Percentiles rank a stretch among this genome's conserved stretches.
phyloP scores from a whole-genome alignment of 83 land plant species.

The Picea engelmannii region DNA sequence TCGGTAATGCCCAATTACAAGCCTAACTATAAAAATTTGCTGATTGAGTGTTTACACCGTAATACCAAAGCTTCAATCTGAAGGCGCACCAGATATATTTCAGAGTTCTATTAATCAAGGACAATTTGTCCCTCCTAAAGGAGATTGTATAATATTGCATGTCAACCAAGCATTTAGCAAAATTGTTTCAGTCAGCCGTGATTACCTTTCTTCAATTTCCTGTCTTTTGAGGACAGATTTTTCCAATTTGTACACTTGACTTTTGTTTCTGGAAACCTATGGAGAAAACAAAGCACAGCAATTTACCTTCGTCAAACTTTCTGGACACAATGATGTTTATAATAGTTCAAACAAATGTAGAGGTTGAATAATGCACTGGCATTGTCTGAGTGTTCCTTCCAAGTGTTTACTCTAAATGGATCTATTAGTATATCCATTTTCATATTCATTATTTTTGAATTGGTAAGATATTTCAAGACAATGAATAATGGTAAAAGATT shows the following conservation, averaged over 20 bases:
- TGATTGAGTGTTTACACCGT: background rate
- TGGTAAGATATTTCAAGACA: background rate
- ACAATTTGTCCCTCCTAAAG: background rate
- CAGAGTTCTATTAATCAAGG: background rate
- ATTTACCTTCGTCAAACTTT: background rate
- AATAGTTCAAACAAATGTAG: background rate
- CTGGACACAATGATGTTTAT: slow-evolving; percentile 7
- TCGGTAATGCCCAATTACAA: background rate
- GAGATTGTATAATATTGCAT: background rate
- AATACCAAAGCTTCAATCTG: background rate
- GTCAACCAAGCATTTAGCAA: too few relatives aligned
- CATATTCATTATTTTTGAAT: background rate
- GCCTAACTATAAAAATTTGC: slow-evolving; percentile 1
- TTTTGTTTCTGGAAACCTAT: slow-evolving; percentile 49
- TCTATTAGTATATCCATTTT: background rate
- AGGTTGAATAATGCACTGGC: too few relatives aligned
- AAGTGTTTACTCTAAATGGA: background rate
- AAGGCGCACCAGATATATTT: background rate
- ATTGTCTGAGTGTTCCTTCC: background rate
- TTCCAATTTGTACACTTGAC: slow-evolving; percentile 27
- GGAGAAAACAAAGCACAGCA: slow-evolving; percentile 14
- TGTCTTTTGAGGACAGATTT: slow-evolving; percentile 33
- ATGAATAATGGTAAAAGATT: background rate
- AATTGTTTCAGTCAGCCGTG: too few relatives aligned
- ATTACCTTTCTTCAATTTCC: slow-evolving; percentile 45